Evolutionary conservation across 2,329 filamentous ascomycete species (phyloP), one percentile per base, ranked within the genome.

Genomic region (Trichoderma oligosporum): DNA sequence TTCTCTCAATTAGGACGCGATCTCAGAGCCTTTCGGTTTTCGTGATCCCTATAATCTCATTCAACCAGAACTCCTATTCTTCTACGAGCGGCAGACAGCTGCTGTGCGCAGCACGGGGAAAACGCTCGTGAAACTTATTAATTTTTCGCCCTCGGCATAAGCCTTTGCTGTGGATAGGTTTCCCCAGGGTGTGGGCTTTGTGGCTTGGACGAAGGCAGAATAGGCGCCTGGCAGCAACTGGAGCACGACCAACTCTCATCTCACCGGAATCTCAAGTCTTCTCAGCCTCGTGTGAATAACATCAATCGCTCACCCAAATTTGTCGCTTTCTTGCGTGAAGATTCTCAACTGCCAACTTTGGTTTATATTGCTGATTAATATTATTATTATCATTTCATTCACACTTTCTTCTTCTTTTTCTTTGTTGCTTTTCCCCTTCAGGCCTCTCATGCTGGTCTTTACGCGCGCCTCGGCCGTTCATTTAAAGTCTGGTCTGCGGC

Each of bases 271-370:
- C 51, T 35, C 51, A 55, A 51, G 35, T 9, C 36, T 9, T 29
- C 29, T 55, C 52, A 55, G 41, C 52, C 52, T 55, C 52, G 39
- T 29, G 46, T 55, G 22, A 46, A n/a, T 24, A 16, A 9, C 41
- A 22, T 41, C 52, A 14, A 38, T 22, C 31, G 24, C 31, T 52
- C 38, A 2, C 36, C 27, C 36, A 18, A n/a, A n/a, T n/a, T n/a
- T n/a, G n/a, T n/a, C n/a, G n/a, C n/a, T n/a, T n/a, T n/a, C n/a
- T n/a, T n/a, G n/a, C n/a, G n/a, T n/a, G n/a, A n/a, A n/a, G n/a
- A n/a, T n/a, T n/a, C n/a, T n/a, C n/a, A n/a, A n/a, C n/a, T n/a
- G n/a, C n/a, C n/a, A n/a, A n/a, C 14, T 25, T 38, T 46, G 52
- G n/a, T n/a, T n/a, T 14, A 27, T 22, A 16, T 24, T 18, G 27